Evolutionary conservation across 805 yeast genomes (phyloP).

Genomic region (Hemisphaericaspora nanyangensis): DNA sequence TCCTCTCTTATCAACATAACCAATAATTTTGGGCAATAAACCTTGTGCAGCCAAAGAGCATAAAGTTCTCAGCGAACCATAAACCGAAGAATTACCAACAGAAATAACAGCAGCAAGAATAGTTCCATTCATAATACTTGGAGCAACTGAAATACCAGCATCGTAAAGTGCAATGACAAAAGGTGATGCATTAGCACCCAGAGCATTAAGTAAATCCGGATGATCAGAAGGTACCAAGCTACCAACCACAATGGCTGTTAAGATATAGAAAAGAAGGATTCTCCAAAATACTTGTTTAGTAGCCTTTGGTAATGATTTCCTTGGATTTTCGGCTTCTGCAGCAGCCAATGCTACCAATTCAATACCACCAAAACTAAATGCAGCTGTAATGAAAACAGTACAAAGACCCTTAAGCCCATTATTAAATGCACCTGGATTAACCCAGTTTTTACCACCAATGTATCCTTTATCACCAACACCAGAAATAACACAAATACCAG

Average conservation of each 20-base stretch:
- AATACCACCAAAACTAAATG: conserved; percentile 33
- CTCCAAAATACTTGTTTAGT: conserved; percentile 43
- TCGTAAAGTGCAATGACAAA: conserved; percentile 66
- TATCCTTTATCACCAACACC: conserved; percentile 35
- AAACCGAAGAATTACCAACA: conserved; percentile 71
- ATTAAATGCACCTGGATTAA: conserved; percentile 27
- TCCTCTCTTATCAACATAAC: conserved; percentile 62
- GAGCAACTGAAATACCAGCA: conserved; percentile 62
- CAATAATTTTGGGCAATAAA: conserved; percentile 52
- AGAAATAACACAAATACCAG: conserved; percentile 30
- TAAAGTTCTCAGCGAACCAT: conserved; percentile 63
- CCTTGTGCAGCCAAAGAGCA: conserved; percentile 63
- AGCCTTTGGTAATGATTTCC: conserved; percentile 37
- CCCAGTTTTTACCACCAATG: conserved; percentile 33
- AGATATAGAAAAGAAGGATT: conserved; percentile 37
- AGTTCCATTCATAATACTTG: conserved; percentile 71
- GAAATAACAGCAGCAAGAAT: conserved; percentile 70
- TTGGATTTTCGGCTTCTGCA: conserved; percentile 38
- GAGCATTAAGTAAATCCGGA: conserved; percentile 45
- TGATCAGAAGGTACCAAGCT: conserved; percentile 50
- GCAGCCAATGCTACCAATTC: conserved; percentile 37
- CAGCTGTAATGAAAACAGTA: conserved; percentile 32
- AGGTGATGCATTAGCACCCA: conserved; percentile 64
- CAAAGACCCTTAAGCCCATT: conserved; percentile 21
- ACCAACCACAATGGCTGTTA: conserved; percentile 32